phyloP scores from a whole-genome alignment of 306 rosid species.

The Coriaria nepalensis region DNA sequence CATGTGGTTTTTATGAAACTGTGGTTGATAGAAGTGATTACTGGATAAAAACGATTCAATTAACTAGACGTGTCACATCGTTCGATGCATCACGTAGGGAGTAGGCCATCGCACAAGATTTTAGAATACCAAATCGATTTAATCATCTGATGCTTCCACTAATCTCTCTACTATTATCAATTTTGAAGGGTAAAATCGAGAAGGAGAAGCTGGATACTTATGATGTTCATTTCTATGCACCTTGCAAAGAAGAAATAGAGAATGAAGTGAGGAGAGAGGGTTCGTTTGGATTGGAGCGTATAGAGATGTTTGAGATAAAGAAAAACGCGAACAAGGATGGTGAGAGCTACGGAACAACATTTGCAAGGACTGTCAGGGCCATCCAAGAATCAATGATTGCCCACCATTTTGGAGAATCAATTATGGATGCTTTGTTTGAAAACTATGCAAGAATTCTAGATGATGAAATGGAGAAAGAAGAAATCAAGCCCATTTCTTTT shows the following conservation, averaged over 20 bases:
- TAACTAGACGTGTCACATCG: too few species aligned
- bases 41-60: too few species aligned
- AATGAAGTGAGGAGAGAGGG: slow-evolving; percentile 53
- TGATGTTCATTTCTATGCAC: slow-evolving; percentile 87
- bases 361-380: slow-evolving; percentile 73
- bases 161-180: neutral
- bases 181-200: slow-evolving; percentile 48
- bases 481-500: slow-evolving; percentile 45
- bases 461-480: slow-evolving; percentile 43
- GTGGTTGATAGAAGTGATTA: too few species aligned
- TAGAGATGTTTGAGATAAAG: slow-evolving; percentile 52
- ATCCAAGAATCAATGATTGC: slow-evolving; percentile 76
- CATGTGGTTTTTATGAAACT: too few species aligned
- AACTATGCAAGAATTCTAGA: slow-evolving; percentile 40
- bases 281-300: slow-evolving; percentile 47
- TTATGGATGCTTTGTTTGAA: slow-evolving; percentile 55
- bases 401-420: slow-evolving; percentile 58
- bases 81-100: neutral
- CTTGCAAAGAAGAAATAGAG: slow-evolving; percentile 70
- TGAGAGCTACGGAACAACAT: slow-evolving; percentile 41
- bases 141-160: neutral
- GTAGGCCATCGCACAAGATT: neutral
- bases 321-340: slow-evolving; percentile 8
- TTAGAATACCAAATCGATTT: neutral
- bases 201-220: slow-evolving; percentile 60